Evolutionary conservation across 2,329 filamentous ascomycete species (phyloP), one percentile per base, ranked within the genome.

Genomic region (Colletotrichum chrysophilum): DNA sequence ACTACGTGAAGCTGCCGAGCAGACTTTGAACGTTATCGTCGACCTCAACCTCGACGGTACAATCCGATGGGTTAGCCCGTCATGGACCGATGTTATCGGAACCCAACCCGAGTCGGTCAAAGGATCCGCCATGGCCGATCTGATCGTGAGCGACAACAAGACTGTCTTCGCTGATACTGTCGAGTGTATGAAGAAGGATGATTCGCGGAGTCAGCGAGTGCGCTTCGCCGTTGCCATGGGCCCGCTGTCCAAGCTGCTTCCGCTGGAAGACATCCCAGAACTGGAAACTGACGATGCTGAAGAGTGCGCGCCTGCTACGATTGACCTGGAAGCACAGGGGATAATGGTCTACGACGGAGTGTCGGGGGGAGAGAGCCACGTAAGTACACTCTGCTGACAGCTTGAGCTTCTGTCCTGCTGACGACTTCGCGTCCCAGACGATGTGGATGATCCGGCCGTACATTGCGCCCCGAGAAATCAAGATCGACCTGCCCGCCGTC

Each of bases 381-480:
- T 97, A 91, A 89, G 94, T 90, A 71, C 72, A 68, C 13, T 32
- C 26, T 8, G 43, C 13, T 73, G 8, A 66, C 36, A n/a, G 16
- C 36, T 56, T 69, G 18, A 52, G 28, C 9, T 30, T 16, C 16
- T 18, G 18, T 13, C 21, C 32, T n/a, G 38, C 75, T 78, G 69
- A 78, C 43, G 16, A 18, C 24, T 24, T 21, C 12, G 30, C 34
- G 14, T 38, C 66, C 38, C 80, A 98, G 95, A 98, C 95, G 21
- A 99, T 99, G 97, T 99, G 97, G 97, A 99, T 99, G 96, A 92
- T 99, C 79, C 94, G 97, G 78, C 97, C 96, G 4, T 98, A 96
- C 85, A 93, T 96, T 55, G 91, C 94, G 55, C 94, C 96, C 7
- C 92, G 96, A 78, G 96, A 98, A 87, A 95, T 99, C 81, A 97